Conservation (phyloP, 2,329 filamentous ascomycete species). For the Talaromyces sp. region DNA sequence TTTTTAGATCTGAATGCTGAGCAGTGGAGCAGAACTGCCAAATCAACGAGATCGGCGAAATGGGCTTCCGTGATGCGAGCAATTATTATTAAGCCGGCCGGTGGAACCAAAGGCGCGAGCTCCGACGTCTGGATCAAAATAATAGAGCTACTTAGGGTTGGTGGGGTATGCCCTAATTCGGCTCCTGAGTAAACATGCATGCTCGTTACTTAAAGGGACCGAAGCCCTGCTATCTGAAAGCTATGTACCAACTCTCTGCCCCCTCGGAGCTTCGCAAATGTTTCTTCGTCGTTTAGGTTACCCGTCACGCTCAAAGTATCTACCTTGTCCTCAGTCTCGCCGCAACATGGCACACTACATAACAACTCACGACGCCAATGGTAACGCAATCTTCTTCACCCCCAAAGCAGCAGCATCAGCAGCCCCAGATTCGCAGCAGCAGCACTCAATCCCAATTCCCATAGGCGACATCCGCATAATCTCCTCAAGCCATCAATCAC, state of each 20-base stretch:
- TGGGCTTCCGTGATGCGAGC: neutral
- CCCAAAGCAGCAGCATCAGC: neutral
- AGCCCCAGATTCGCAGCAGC: neutral
- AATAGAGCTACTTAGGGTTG: neutral
- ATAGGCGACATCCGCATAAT: constrained; percentile 9
- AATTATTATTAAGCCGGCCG: neutral
- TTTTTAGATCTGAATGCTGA: neutral
- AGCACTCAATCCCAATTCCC: neutral
- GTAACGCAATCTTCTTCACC: neutral
- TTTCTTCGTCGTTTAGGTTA: neutral
- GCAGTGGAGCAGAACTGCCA: neutral
- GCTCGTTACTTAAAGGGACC: neutral
- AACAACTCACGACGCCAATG: constrained; percentile 1
- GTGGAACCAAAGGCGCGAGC: neutral
- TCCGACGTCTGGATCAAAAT: neutral
- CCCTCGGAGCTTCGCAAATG: neutral
- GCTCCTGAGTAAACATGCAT: neutral
- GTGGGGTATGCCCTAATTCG: neutral
- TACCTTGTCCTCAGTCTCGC: neutral
- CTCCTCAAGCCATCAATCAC: constrained; percentile 2
- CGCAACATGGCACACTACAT: constrained; percentile 9
- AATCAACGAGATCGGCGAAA: neutral
- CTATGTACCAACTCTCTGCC: neutral
- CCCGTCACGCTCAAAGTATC: neutral
- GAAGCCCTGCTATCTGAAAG: neutral